Evolutionary conservation across 306 rosid species (phyloP), one percentile per base, ranked within the genome.

Genomic region (Pueraria montana): DNA sequence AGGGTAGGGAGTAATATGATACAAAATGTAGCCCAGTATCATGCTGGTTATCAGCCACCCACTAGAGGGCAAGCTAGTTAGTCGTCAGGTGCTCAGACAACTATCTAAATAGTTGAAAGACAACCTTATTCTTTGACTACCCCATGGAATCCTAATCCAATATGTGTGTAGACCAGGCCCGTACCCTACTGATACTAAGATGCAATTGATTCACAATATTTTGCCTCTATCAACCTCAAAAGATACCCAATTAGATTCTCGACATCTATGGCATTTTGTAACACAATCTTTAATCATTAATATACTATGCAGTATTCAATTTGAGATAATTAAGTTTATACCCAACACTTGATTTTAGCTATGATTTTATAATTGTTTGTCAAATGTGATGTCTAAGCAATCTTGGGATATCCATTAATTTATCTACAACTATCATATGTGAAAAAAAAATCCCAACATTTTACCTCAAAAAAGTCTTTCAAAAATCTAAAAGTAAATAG

Each of bases 311-410:
- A 58, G n/a, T 58, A 71, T 34, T 62, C 52, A 48, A 48, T 9
- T n/a, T 32, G 30, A 52, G 38, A 82, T 10, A n/a, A n/a, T n/a
- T n/a, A 18, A 64, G n/a, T 52, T 46, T 32, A 32, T 34, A 17
- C 55, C 72, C 61, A 84, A 43, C 32, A 67, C 53, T 30, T 34
- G 63, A 32, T 27, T 45, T 78, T 40, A 36, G 6, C 38, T 59
- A 24, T 21, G 58, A 32, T 76, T 77, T 69, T 59, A 43, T 24
- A 69, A 48, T 69, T 83, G 32, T 55, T 82, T 67, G 49, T 24
- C 65, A 66, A 34, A 34, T 64, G 50, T 65, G 53, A 74, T 24
- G 72, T 43, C 70, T 64, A 73, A 18, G 40, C 40, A 34, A 14
- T 59, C 55, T 24, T 32, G 4, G 17, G 42, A 30, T 56, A 78